A percentile compares a stretch with the other conserved stretches of the same genome.
phyloP scores from a whole-genome alignment of 495 filamentous ascomycete species.

The Penicillium argentinense region DNA sequence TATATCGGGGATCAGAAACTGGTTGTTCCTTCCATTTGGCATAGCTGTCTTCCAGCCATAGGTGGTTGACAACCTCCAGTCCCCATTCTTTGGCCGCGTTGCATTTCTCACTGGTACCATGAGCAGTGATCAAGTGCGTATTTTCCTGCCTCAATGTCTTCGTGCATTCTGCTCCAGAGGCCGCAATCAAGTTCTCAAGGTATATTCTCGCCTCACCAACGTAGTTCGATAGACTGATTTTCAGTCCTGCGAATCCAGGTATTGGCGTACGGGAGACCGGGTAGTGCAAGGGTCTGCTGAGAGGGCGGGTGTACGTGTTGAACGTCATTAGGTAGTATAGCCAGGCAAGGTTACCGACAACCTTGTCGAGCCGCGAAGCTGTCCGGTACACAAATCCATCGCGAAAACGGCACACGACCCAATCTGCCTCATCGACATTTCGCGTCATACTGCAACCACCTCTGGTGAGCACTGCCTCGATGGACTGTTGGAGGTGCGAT shows the following conservation, averaged over 20 bases:
- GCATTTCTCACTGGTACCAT: slow-evolving; percentile 85
- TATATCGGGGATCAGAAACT: slow-evolving; percentile 69
- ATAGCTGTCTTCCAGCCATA: slow-evolving; percentile 98
- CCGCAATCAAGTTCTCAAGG: slow-evolving; percentile 84
- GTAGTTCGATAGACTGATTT: slow-evolving; percentile 92
- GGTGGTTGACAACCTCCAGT: slow-evolving; percentile 84
- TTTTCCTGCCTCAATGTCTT: slow-evolving; percentile 92
- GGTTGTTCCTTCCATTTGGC: slow-evolving; percentile 74
- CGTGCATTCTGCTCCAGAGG: slow-evolving; percentile 81
- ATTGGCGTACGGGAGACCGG: slow-evolving; percentile 73
- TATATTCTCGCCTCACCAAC: slow-evolving; percentile 91
- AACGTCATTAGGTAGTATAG: slow-evolving; percentile 86
- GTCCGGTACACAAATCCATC: slow-evolving; percentile 75
- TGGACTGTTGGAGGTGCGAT: slow-evolving; percentile 59
- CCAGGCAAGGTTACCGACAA: slow-evolving; percentile 92
- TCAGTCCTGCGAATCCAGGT: slow-evolving; percentile 71
- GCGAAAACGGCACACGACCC: slow-evolving; percentile 83
- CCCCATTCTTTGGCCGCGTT: slow-evolving; percentile 90
- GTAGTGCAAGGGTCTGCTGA: slow-evolving; percentile 82
- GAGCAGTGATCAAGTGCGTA: slow-evolving; percentile 91
- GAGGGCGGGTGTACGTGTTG: slow-evolving; percentile 82
- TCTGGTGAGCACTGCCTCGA: slow-evolving; percentile 65
- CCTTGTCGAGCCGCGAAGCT: slow-evolving; percentile 71
- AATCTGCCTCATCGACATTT: slow-evolving; percentile 69
- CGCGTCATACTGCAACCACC: slow-evolving; percentile 69